Evolutionary conservation across 139 green algal genomes (phyloP), one percentile per base, ranked within the genome.

Genomic region (Zygnema cylindricum): DNA sequence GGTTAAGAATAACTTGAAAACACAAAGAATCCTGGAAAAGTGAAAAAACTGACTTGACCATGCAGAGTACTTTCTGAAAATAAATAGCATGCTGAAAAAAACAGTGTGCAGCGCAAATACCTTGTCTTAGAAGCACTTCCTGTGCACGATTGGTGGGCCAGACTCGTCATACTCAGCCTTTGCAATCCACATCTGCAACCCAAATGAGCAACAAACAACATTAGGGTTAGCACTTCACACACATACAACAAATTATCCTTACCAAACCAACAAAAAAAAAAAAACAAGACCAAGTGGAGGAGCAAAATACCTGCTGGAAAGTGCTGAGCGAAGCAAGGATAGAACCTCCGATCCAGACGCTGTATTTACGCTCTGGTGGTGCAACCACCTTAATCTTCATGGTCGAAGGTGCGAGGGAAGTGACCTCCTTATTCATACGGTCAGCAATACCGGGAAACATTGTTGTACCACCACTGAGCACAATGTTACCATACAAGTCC

Each of bases 131-230:
- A 98, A 98, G 94, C 96, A 98, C 93, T 98, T 98, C 41, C 97
- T 89, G 96, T 99, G 97, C 76, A 99, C 97, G 82, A 99, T 99
- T 42, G 93, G 96, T 3, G 97, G 97, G 30, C 97, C 97, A 40
- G 86, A 94, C 93, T 99, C 97, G 57, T 99, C 97, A 91, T 99
- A 99, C 88, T 99, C 96, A 88, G 25, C 69, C 95, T 98, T 98
- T 42, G 93, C 85, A 88, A 98, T 97, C 95, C 96, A 98, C 96
- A 98, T 98, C 85, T 89, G 85, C 85, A 87, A n/a, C 11, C 69
- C 11, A 42, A 82, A 87, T 38, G 16, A 63, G 49, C 49, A 7
- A 16, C 7, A 63, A 63, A 25, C 49, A 63, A 16, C n/a, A n/a
- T n/a, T n/a, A n/a, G n/a, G n/a, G n/a, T n/a, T n/a, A n/a, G n/a